Base-by-base conservation (phyloP, 805 yeast species). In the Sugiyamaella chiloensis region DNA sequence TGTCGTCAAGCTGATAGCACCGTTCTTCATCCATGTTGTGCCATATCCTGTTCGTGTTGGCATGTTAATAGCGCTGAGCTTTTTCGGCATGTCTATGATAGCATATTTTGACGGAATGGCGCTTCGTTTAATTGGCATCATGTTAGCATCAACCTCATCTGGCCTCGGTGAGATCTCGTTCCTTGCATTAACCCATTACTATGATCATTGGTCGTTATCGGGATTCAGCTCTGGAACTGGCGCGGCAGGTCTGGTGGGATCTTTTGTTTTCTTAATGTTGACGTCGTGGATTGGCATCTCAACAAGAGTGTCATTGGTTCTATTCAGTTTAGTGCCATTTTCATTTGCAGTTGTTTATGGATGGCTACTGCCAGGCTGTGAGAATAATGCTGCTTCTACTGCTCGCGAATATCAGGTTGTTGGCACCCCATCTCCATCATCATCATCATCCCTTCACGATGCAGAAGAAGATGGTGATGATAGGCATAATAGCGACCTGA, bases 221-320 rank as follows among this genome's bases (percentile, higher is more conserved):
- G 97, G 95, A 0, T 91, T 95, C 80, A 85, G 96, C 17, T 78
- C 89, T 5, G 99, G 99, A 1, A 91, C 98, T 0, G 98, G 99
- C 2, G 95, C 88, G 16, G 98, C 99, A 1, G 99, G 99, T 0
- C 64, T 91, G 4, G 75, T 79, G 16, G 99, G 98, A 0, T 80
- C 65, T 47, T 86, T 85, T 45, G 60, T 76, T 11, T 90, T 79
- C 60, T 59, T 91, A 74, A 55, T 84, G 1, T 52, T 87, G 57
- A 91, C 97, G 0, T 83, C 91, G 1, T 68, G 88, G 60, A 41
- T 86, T 19, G 72, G 78, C 1, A 49, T 87, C 1, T 65, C 77
- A 5, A 81, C 86, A 0, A 71, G 71, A 50, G 48, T 70, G 0
- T 70, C 87, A 0, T 69, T 91, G 32, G 60, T 84, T 11, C 19